Percentiles rank a stretch among this genome's conserved stretches.
Conservation (phyloP, 768 basidiomycete species). For the Daedaleopsis nitida region DNA sequence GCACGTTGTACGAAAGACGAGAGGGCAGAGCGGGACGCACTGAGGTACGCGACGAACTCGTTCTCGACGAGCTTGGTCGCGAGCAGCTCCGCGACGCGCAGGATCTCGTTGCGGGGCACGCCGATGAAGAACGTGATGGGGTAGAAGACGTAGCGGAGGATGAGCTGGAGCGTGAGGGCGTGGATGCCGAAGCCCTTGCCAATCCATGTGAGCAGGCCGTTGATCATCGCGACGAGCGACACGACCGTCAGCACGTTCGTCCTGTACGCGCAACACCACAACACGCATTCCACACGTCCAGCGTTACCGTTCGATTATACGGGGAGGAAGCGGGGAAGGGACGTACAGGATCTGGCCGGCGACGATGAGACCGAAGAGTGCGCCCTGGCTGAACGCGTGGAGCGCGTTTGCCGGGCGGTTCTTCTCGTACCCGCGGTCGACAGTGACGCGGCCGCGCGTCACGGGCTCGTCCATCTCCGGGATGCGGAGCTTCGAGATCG, state of each 20-base stretch:
- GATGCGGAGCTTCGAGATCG: slow-evolving; percentile 85
- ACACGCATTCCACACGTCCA: background rate
- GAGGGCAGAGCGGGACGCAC: background rate
- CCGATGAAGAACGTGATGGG: slow-evolving; percentile 82
- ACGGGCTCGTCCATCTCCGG: slow-evolving; percentile 87
- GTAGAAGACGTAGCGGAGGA: slow-evolving; percentile 87
- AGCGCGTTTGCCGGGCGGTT: slow-evolving; percentile 72
- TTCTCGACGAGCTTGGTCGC: slow-evolving; percentile 88
- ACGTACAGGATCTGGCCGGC: slow-evolving; percentile 85
- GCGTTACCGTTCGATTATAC: background rate
- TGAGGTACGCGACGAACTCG: slow-evolving; percentile 76
- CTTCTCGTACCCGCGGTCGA: slow-evolving; percentile 75
- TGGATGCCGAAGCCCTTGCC: slow-evolving; percentile 85
- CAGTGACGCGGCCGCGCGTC: slow-evolving; percentile 77
- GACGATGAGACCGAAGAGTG: slow-evolving; percentile 80
- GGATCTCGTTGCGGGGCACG: slow-evolving; percentile 80
- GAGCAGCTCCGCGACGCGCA: slow-evolving; percentile 77
- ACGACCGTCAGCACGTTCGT: slow-evolving; percentile 86
- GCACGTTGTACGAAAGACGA: slow-evolving; percentile 5
- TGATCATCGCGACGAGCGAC: slow-evolving; percentile 77
- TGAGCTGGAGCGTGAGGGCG: slow-evolving; percentile 78
- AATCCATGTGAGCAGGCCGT: slow-evolving; percentile 88
- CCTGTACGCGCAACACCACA: no score
- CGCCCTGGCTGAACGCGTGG: slow-evolving; percentile 88
- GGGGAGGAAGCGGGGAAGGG: background rate